Evolutionary conservation across 2,329 filamentous ascomycete genomes (phyloP), one percentile per base, ranked within the genome.

Genomic region (Emmonsiellopsis sp.): DNA sequence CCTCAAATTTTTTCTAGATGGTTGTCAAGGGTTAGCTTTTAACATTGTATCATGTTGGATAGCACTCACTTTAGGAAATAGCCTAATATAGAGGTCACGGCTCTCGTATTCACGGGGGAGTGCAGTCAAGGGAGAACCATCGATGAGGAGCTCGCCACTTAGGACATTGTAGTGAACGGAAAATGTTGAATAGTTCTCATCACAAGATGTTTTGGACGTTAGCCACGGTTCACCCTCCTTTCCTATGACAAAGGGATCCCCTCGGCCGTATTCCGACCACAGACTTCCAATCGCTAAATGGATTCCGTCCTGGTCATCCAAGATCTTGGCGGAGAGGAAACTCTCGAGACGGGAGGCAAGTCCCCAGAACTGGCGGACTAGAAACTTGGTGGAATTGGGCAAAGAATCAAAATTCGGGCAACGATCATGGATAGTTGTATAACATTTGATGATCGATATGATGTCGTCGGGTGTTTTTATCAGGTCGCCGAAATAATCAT

Each of bases 341-440:
- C 43, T 49, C 43, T 57, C 56, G 5, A 61, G 42, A 16, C 49
- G 30, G 38, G 59, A 56, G 34, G 50, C 55, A 13, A 51, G 52
- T 55, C 59, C 58, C 59, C 61, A 63, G 26, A 63, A 62, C 31
- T 58, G 49, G 32, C 61, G 57, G 13, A 68, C 38, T 1, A 65
- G 55, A 7, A 52, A 38, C 8, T 59, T 41, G 31, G 59, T 45
- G 16, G 52, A 26, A n/a, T 55, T 55, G 43, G 57, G 31, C 5
- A 58, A 47, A 7, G 52, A 49, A 42, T 55, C 30, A 2, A 51
- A 20, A 2, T 41, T 41, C 1, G 56, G 26, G 11, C 53, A 58
- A n/a, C 62, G 58, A 45, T 76, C 68, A 13, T 70, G 64, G 26
- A 76, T 63, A 0, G 61, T 58, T 15, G 74, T 71, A 8, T 61